Base-by-base conservation (phyloP, 805 yeast genomes). In the Kazachstania viticola region DNA sequence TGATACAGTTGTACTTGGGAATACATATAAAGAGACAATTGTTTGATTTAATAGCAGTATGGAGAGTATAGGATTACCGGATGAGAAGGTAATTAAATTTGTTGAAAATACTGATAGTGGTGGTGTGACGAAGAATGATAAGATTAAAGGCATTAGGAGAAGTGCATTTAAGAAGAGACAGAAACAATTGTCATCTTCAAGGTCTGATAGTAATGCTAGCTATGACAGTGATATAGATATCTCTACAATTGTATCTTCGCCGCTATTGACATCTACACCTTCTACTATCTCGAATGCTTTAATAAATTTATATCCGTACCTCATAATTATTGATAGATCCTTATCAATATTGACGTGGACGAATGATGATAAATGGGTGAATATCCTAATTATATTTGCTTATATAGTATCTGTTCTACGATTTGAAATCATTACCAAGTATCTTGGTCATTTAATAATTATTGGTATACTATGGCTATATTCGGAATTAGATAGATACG, bases 301-400 rank as follows among this genome's bases (percentile, higher is more conserved):
- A 31, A 71, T 84, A 24, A 69, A 74, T 36, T 73, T 94, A 7
- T 85, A 87, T 51, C 96, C 96, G 2, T 83, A 83, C 49, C 62
- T 88, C 27, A 65, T 81, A 25, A 70, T 80, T 1, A 72, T 76
- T 8, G 84, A 87, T 53, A 73, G 75, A 42, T 40, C 71, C 2
- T 62, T 85, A 34, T 75, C 82, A 27, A 65, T 85, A 25, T 55
- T 82, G 23, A 87, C 97, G 0, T 88, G 98, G 98, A 81, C 96
- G 3, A 75, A 76, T 39, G 87, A 80, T 23, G 91, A 83, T 51
- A 63, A 69, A 21, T 83, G 87, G 82, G 59, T 78, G 34, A 74
- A 33, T 17, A 29, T 27, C 12, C 15, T 79, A 16, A 60, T 73
- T 2, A 40, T 49, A 11, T 18, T 45, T 19, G 44, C 62, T 9